These are phyloP conservation scores for Fusarium abutilonis DNA, from an alignment of 2,329 filamentous ascomycete genomes.

Conservation along the genomic window DNA sequence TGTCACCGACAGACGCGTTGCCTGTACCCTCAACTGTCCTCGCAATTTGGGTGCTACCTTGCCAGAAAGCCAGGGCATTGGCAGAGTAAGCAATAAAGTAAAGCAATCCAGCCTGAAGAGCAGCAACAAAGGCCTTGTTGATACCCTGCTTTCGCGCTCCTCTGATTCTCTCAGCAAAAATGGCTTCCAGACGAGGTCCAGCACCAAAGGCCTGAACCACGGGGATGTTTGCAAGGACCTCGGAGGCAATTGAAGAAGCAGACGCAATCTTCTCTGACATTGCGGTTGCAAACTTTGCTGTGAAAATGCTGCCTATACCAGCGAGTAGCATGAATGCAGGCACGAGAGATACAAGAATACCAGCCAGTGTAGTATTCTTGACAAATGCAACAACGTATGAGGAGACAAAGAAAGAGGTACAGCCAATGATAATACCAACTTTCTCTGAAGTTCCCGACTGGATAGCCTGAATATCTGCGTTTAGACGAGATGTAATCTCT, in stretches of 20 bases:
- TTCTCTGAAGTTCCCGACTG: constrained; percentile 77
- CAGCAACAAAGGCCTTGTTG: constrained; percentile 67
- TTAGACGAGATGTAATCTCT: constrained; percentile 70
- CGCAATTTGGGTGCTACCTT: constrained; percentile 66
- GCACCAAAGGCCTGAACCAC: constrained; percentile 73
- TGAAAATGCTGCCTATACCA: constrained; percentile 63
- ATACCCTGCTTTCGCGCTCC: constrained; percentile 62
- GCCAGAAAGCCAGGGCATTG: constrained; percentile 75
- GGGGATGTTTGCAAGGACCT: constrained; percentile 67
- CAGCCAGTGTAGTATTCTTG: constrained; percentile 69
- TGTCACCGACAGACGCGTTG: constrained; percentile 55
- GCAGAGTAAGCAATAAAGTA: constrained; percentile 75
- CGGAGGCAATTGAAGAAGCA: constrained; percentile 70
- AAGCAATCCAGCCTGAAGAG: constrained; percentile 67
- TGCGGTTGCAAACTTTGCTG: constrained; percentile 60
- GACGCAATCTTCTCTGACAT: constrained; percentile 65
- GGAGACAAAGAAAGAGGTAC: constrained; percentile 72
- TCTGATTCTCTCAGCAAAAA: constrained; percentile 64
- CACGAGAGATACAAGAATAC: constrained; percentile 70
- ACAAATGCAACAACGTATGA: constrained; percentile 75
- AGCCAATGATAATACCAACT: constrained; percentile 71
- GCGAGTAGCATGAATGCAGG: constrained; percentile 71
- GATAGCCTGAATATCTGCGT: constrained; percentile 72
- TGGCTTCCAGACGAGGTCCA: constrained; percentile 65
- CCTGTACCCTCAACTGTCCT: constrained; percentile 50